Conservation (phyloP, 345 rosid genomes). For the Eucalyptus pauciflora region DNA sequence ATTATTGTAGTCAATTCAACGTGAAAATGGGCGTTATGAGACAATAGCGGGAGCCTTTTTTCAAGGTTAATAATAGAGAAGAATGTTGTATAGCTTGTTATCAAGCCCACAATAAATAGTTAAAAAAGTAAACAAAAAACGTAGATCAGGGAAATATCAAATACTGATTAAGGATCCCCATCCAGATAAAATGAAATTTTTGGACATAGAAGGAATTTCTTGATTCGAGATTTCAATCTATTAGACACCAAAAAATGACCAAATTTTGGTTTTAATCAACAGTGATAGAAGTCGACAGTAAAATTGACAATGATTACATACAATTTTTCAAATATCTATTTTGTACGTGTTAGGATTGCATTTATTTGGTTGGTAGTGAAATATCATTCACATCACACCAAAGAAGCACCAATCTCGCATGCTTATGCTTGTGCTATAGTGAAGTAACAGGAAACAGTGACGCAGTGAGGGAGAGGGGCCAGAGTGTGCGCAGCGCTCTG, state of each 20-base stretch:
- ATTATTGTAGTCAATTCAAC: too few species aligned
- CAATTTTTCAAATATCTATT: background rate
- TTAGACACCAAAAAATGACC: background rate
- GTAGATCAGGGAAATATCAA: background rate
- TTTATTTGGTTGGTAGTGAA: background rate
- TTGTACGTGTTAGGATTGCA: background rate
- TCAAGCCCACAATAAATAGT: background rate
- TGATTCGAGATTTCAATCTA: background rate
- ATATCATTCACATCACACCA: background rate
- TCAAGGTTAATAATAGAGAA: background rate
- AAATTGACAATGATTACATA: background rate
- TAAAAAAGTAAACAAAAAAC: background rate
- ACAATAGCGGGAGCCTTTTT: rapidly evolving
- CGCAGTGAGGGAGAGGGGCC: background rate
- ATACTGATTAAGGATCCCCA: background rate
- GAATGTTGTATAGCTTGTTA: background rate
- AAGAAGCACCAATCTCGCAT: background rate
- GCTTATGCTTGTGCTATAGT: background rate
- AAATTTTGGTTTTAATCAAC: background rate
- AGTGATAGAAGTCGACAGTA: background rate
- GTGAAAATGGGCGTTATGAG: too few species aligned
- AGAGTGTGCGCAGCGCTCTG: background rate
- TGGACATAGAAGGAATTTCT: background rate
- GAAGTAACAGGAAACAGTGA: background rate
- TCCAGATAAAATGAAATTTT: background rate